These are phyloP conservation scores for Tilletia walkeri DNA, from an alignment of 1,284 basidiomycete genomes.

Conservation along the genomic window DNA sequence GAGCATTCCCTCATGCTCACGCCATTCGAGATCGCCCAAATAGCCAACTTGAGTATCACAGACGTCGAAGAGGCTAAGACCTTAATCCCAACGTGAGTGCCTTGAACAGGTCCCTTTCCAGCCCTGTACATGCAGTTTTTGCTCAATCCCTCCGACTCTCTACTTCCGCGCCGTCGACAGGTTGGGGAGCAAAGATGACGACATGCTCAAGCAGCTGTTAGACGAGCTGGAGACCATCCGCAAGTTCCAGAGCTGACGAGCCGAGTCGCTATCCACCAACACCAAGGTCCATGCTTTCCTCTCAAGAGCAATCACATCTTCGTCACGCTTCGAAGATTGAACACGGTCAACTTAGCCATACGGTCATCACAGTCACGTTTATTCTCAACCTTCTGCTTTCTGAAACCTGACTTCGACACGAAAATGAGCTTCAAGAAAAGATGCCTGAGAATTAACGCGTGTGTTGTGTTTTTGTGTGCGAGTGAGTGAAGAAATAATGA, in stretches of 20 bases:
- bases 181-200: slow-evolving; percentile 81
- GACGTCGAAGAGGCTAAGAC: slow-evolving; percentile 87
- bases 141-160: background rate
- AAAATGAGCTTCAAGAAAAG: no score
- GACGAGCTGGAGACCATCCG: slow-evolving; percentile 84
- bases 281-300: no score
- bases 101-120: background rate
- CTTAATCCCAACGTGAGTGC: slow-evolving; percentile 69
- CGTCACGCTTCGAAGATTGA: no score
- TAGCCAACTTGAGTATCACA: slow-evolving; percentile 83
- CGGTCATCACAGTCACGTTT: no score
- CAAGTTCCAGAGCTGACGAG: slow-evolving; percentile 62
- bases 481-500: no score
- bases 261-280: no score
- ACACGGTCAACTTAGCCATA: no score
- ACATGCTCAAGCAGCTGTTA: slow-evolving; percentile 73
- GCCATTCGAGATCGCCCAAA: slow-evolving; percentile 87
- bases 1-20: slow-evolving; percentile 71
- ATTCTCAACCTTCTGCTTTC: no score
- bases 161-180: slow-evolving; percentile 57
- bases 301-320: no score
- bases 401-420: no score
- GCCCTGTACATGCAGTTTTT: background rate
- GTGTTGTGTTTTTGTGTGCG: no score
- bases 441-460: no score